These are phyloP conservation scores for Streptanthus diversifolius DNA, from an alignment of 345 rosid species.

Conservation along the genomic window DNA sequence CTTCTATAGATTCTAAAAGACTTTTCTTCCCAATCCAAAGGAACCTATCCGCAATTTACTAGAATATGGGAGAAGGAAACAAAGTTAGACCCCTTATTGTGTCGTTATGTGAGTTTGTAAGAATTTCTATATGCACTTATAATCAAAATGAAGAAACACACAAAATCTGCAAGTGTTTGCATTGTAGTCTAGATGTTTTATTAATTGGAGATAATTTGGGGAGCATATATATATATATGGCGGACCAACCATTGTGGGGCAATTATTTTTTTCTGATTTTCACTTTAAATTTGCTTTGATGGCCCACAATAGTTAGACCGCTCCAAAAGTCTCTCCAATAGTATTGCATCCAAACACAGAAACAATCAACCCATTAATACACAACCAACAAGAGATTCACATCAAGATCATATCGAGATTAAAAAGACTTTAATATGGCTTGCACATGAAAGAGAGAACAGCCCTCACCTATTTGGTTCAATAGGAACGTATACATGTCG, in stretches of 20 bases:
- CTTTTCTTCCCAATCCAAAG: slow-evolving; percentile 71
- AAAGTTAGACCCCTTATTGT: too few species aligned
- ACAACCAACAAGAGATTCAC: not conserved
- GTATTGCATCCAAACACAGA: not conserved
- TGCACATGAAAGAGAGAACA: not conserved
- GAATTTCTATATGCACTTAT: too few species aligned
- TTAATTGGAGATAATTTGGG: too few species aligned
- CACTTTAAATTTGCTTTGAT: too few species aligned
- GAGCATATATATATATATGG: too few species aligned
- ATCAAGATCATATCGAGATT: not conserved
- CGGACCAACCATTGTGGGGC: too few species aligned
- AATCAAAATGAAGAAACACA: not conserved
- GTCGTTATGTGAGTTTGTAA: too few species aligned
- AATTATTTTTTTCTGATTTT: too few species aligned
- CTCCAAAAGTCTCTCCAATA: not conserved
- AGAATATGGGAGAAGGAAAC: slow-evolving; percentile 45
- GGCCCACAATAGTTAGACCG: too few species aligned
- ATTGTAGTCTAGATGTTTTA: too few species aligned
- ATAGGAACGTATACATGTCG: too few species aligned
- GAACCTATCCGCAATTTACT: slow-evolving; percentile 92
- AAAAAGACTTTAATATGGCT: not conserved
- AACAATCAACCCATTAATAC: not conserved
- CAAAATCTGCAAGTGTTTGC: too few species aligned
- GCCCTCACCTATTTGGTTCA: slow-evolving; percentile 51
- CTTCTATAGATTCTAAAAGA: slow-evolving; percentile 34